Base-by-base conservation (phyloP, 2,329 filamentous ascomycete genomes). In the Aureobasidium zeae region DNA sequence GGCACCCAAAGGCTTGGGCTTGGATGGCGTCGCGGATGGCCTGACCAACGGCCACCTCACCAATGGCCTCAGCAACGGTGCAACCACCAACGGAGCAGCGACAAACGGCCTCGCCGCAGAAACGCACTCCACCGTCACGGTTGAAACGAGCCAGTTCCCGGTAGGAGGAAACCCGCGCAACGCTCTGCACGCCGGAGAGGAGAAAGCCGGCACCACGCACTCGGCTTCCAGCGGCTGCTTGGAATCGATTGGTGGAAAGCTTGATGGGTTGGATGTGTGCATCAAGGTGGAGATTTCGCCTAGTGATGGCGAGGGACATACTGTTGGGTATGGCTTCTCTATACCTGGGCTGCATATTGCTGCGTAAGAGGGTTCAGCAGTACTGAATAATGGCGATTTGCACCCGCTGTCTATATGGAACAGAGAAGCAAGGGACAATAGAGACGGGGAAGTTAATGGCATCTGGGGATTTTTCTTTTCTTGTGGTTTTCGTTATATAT, bases 171-270 rank as follows among this genome's bases (percentile, higher is more conserved):
- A 72, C 47, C 61, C 64, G 21, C 83, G 88, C 55, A 69, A 74
- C 2, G 76, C 81, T 17, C 71, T 95, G 28, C 82, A 88, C 58
- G 64, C 66, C 3, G 88, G 89, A 34, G 89, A 95, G 60, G 63
- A 77, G n/a, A 68, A 73, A 34, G 85, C 85, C 0, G 89, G 89
- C 3, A 87, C 86, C 0, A 68, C 66, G 21, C 87, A 95, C 66
- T 77, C 76, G 46, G 84, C 87, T 10, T 83, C 86, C 0, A 53
- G 52, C 26, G 69, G 67, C 4, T 43, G 70, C 20, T 49, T 48
- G 32, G 56, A 58, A 49, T 67, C 59, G 3, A 66, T 67, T 1
- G 53, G 72, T 5, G 64, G 64, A 26, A 69, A 68, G 2, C 49
- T 51, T 9, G 61, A 63, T 48, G 68, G 69, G 0, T 51, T 72